phyloP scores from a whole-genome alignment of 805 yeast species.

The Metschnikowia santaceciliae region DNA sequence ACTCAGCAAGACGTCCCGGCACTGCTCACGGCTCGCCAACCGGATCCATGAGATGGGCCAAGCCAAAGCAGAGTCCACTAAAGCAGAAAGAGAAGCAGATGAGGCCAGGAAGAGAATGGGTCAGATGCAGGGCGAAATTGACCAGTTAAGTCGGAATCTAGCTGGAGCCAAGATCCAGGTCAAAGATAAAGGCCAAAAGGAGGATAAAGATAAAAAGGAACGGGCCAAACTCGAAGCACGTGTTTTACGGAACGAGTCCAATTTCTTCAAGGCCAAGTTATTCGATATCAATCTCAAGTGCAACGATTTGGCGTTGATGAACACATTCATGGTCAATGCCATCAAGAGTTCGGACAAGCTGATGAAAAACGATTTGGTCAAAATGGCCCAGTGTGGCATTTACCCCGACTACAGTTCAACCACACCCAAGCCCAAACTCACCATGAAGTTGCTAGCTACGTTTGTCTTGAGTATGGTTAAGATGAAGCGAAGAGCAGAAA shows the following conservation, averaged over 20 bases:
- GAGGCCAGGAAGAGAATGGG: slow-evolving; percentile 15
- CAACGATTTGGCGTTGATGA: slow-evolving; percentile 34
- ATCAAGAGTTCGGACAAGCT: slow-evolving; percentile 25
- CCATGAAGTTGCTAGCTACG: slow-evolving; percentile 32
- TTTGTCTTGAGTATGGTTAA: slow-evolving; percentile 36
- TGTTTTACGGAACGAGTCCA: slow-evolving; percentile 38
- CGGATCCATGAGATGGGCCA: slow-evolving; percentile 22
- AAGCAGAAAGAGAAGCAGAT: neutral
- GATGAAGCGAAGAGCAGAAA: slow-evolving; percentile 27
- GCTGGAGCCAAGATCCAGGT: slow-evolving; percentile 22
- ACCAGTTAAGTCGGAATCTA: slow-evolving; percentile 22
- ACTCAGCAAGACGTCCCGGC: slow-evolving; percentile 25
- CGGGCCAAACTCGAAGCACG: slow-evolving; percentile 3
- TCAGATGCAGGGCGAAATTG: slow-evolving; percentile 26
- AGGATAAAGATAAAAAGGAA: neutral
- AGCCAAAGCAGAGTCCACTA: neutral
- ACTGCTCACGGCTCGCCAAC: slow-evolving; percentile 28
- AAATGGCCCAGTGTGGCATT: slow-evolving; percentile 29
- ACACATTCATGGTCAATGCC: slow-evolving; percentile 27
- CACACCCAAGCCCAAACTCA: slow-evolving; percentile 19
- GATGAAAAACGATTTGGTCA: slow-evolving; percentile 25
- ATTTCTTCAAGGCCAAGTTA: slow-evolving; percentile 45
- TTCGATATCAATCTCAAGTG: slow-evolving; percentile 38
- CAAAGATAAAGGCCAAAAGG: neutral
- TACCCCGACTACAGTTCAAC: slow-evolving; percentile 27